A percentile compares a stretch with the other conserved stretches of the same genome.
Evolutionary conservation across 1,139 yeast genomes (phyloP).

Genomic region (Wickerhamomyces sp.): DNA sequence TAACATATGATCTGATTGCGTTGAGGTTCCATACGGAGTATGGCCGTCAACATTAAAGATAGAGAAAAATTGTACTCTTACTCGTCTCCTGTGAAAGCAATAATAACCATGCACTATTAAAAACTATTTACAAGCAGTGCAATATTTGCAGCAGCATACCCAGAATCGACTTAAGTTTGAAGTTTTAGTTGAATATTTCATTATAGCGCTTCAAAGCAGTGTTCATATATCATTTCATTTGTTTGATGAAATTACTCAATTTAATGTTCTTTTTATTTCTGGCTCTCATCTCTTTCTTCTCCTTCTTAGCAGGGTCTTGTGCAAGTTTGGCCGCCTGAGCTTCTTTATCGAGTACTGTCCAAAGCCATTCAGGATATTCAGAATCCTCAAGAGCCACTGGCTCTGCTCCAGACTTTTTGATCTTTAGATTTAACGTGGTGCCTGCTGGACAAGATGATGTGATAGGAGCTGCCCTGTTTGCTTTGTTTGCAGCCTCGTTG

Average conservation of each 20-base stretch:
- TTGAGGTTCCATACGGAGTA: too few relatives aligned
- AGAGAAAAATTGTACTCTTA: too few relatives aligned
- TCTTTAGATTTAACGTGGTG: slow-evolving; percentile 70
- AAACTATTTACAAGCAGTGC: too few relatives aligned
- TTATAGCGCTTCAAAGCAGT: too few relatives aligned
- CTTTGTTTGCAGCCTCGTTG: slow-evolving; percentile 5
- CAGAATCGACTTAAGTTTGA: too few relatives aligned
- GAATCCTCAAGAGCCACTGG: slow-evolving; percentile 86
- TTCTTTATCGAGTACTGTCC: slow-evolving; percentile 75
- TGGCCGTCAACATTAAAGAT: too few relatives aligned
- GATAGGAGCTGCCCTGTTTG: slow-evolving; percentile 15
- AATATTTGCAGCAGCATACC: too few relatives aligned
- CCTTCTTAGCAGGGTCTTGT: slow-evolving; percentile 59
- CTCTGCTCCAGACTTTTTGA: slow-evolving; percentile 75
- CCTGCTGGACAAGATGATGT: slow-evolving; percentile 63
- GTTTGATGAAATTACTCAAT: slow-evolving; percentile 67
- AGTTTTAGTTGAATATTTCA: too few relatives aligned
- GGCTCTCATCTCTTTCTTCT: slow-evolving; percentile 63
- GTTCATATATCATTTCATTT: slow-evolving; percentile 36
- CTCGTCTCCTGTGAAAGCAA: too few relatives aligned
- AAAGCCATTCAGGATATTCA: slow-evolving; percentile 93
- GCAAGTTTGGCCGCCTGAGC: slow-evolving; percentile 49
- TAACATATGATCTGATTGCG: too few relatives aligned
- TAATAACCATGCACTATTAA: too few relatives aligned
- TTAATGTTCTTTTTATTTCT: slow-evolving; percentile 68